Percentiles rank a stretch among this genome's conserved stretches.
Evolutionary conservation across 1,284 basidiomycete genomes (phyloP).

Genomic region (Dichomitus squalens): DNA sequence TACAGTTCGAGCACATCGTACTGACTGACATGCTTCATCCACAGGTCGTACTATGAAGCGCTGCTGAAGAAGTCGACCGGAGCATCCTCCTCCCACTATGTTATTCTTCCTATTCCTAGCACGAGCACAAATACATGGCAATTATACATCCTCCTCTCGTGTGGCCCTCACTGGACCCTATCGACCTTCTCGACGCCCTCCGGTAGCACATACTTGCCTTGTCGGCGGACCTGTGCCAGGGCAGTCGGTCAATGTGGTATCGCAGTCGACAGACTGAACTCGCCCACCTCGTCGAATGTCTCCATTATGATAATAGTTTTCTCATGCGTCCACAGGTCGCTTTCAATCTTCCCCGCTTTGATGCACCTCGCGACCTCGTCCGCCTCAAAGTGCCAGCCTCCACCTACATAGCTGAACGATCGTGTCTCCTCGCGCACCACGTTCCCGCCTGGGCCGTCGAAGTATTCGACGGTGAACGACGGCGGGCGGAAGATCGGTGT

Average conservation of each 20-base stretch:
- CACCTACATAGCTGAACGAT: slow-evolving; percentile 57
- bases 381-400: slow-evolving; percentile 76
- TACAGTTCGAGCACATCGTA: neutral
- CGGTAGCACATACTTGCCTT: slow-evolving; percentile 50
- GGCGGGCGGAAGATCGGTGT: slow-evolving; percentile 66
- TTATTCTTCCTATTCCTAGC: neutral
- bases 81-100: no score
- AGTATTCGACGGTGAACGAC: slow-evolving; percentile 65
- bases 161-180: slow-evolving; percentile 14
- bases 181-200: slow-evolving; percentile 46
- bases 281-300: slow-evolving; percentile 77
- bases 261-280: no score
- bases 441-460: slow-evolving; percentile 53
- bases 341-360: slow-evolving; percentile 75
- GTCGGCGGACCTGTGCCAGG: slow-evolving; percentile 47
- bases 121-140: neutral
- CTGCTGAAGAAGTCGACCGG: neutral
- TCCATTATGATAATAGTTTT: slow-evolving; percentile 81
- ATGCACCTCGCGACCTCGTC: slow-evolving; percentile 86
- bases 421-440: slow-evolving; percentile 57
- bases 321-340: slow-evolving; percentile 70
- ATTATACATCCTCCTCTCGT: neutral
- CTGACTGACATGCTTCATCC: neutral
- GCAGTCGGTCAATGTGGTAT: neutral
- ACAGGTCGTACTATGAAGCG: neutral